These are phyloP conservation scores for grape (Vitis vinifera) DNA, from an alignment of 164 flowering plant genomes.

Conservation along the genomic window DNA sequence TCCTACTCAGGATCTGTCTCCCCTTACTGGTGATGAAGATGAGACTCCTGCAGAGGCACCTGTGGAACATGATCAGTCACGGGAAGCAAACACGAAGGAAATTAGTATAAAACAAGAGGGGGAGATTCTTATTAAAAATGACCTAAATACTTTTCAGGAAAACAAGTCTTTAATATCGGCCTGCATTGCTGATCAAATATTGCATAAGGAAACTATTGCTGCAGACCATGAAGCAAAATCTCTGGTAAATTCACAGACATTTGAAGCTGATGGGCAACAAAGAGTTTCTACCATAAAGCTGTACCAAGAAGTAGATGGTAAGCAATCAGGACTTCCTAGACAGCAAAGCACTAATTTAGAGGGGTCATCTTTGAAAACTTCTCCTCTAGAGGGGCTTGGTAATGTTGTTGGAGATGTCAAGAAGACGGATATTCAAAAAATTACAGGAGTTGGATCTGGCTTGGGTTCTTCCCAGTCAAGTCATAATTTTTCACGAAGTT, in stretches of 20 bases:
- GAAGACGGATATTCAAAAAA: constrained; percentile 19
- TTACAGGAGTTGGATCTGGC: constrained; percentile 19
- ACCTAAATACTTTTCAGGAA: constrained; percentile 10
- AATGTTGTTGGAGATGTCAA: constrained; percentile 5
- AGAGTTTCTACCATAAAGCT: constrained; percentile 6
- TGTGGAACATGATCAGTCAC: constrained; percentile 16
- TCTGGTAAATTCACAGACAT: constrained; percentile 9
- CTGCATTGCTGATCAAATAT: constrained; percentile 6
- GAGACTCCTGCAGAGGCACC: constrained; percentile 18
- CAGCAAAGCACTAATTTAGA: constrained; percentile 15
- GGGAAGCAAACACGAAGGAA: constrained; percentile 17
- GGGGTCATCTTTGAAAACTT: constrained; percentile 16
- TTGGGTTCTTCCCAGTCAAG: constrained; percentile 16
- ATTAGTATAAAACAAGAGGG: constrained; percentile 2
- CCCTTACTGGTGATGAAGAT: constrained; percentile 33
- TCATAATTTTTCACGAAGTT: constrained; percentile 13
- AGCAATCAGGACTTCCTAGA: constrained; percentile 13
- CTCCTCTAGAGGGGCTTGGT: constrained; percentile 15
- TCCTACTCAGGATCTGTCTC: constrained; percentile 21
- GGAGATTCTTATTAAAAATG: constrained; percentile 14
- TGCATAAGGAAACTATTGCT: constrained; percentile 3
- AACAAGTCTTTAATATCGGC: constrained; percentile 13
- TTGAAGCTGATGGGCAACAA: constrained; percentile 20
- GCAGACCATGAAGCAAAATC: constrained; percentile 15
- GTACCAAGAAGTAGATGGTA: constrained; percentile 8